phyloP scores from a whole-genome alignment of 768 basidiomycete species.

The Amylocystis lapponica region DNA sequence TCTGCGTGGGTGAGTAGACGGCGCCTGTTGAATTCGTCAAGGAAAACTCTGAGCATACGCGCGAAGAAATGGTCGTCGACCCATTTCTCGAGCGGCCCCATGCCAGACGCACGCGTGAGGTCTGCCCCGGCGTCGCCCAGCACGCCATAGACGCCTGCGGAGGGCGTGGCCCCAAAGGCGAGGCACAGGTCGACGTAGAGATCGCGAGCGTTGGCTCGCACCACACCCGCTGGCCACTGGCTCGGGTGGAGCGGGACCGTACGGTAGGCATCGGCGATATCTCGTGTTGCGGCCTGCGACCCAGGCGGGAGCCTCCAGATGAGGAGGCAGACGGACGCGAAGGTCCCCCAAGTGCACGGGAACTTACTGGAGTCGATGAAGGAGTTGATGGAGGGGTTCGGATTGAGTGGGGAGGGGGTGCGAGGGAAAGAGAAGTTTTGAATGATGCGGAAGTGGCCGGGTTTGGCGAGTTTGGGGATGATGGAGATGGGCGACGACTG shows the following conservation, averaged over 20 bases:
- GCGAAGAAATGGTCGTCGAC: conserved; percentile 9
- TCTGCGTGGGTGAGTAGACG: not conserved
- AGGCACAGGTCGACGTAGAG: conserved; percentile 5
- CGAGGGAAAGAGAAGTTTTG: conserved; percentile 26
- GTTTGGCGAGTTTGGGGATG: conserved; percentile 21
- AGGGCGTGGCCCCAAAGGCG: not conserved
- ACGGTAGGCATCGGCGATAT: conserved; percentile 35
- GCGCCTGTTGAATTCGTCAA: conserved; percentile 22
- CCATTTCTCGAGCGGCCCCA: conserved; percentile 9
- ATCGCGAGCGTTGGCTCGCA: conserved; percentile 8
- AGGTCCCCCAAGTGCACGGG: conserved; percentile 41
- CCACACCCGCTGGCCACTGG: conserved; percentile 32
- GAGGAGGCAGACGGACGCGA: conserved; percentile 23
- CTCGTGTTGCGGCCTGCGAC: conserved; percentile 27
- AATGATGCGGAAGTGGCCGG: conserved; percentile 16
- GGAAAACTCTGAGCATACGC: conserved; percentile 5
- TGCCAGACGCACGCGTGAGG: conserved; percentile 8
- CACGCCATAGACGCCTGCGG: not conserved
- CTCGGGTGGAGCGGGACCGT: conserved; percentile 23
- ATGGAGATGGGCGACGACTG: conserved; percentile 25
- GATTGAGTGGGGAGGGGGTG: not conserved
- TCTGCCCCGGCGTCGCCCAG: conserved; percentile 9
- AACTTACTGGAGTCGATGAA: conserved; percentile 25
- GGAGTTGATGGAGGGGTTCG: conserved; percentile 21
- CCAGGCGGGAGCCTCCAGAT: conserved; percentile 31